Conservation (phyloP, 2,329 filamentous ascomycete genomes). For the Aspergillus chevalieri region DNA sequence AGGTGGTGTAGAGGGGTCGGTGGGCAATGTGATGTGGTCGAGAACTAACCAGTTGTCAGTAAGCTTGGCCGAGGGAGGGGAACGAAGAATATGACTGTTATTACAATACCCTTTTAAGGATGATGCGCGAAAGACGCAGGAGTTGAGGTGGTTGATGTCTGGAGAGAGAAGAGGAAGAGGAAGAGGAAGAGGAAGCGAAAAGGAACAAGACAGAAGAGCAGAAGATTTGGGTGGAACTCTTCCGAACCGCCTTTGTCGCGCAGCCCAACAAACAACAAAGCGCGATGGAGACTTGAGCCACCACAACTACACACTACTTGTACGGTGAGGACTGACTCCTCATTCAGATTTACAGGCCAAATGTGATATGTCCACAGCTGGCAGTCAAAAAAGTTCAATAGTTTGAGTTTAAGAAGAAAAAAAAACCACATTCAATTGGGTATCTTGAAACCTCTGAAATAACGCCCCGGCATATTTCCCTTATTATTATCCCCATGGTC, state of each 20-base stretch:
- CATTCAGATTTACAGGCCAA: too few relatives aligned
- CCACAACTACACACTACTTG: neutral
- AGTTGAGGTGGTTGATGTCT: neutral
- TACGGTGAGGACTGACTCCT: neutral
- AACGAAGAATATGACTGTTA: neutral
- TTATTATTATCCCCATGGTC: too few relatives aligned
- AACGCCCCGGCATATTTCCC: too few relatives aligned
- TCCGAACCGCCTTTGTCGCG: conserved; percentile 24
- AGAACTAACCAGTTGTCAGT: neutral
- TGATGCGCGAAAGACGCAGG: neutral
- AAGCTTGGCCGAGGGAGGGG: neutral
- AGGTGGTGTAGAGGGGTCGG: neutral
- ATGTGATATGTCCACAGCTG: too few relatives aligned
- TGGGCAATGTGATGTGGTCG: neutral
- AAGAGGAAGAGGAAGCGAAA: conserved; percentile 1
- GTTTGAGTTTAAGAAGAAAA: too few relatives aligned
- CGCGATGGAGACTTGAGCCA: neutral
- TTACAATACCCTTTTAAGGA: neutral
- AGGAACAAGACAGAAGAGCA: conserved; percentile 4
- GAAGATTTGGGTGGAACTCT: conserved; percentile 28
- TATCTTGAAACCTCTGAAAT: too few relatives aligned
- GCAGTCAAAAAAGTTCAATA: too few relatives aligned
- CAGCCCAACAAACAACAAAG: conserved; percentile 6
- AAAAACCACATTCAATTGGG: too few relatives aligned
- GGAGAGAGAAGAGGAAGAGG: neutral